These are phyloP conservation scores for Phellopilus nigrolimitatus DNA, from an alignment of 1,284 basidiomycete genomes.

Conservation along the genomic window DNA sequence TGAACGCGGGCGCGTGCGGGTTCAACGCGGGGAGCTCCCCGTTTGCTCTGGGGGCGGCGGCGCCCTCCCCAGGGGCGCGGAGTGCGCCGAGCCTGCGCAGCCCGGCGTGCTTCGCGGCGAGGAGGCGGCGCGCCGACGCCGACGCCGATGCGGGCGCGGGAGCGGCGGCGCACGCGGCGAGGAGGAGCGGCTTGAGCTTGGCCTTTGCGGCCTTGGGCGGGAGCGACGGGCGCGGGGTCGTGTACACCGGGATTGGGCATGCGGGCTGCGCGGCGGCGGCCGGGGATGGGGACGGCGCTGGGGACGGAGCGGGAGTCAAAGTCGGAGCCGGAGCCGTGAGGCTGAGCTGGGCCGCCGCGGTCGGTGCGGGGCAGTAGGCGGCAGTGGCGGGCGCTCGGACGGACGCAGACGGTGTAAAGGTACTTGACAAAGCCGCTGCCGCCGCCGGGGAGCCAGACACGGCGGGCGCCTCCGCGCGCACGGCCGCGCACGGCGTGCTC, in stretches of 20 bases:
- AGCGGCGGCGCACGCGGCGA: not conserved
- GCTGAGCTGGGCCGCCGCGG: too few relatives aligned
- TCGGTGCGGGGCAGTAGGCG: not conserved
- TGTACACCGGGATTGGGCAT: conserved; percentile 15
- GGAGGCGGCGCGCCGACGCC: not conserved
- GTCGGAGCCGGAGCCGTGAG: not conserved
- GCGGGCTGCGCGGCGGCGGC: not conserved
- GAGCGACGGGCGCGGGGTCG: conserved; percentile 10
- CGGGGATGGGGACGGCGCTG: not conserved
- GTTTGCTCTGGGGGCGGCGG: not conserved
- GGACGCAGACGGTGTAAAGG: too few relatives aligned
- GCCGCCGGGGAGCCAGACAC: too few relatives aligned
- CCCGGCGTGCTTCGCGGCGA: not conserved
- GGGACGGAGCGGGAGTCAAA: not conserved
- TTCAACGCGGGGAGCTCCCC: conserved; percentile 3
- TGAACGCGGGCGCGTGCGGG: conserved; percentile 11
- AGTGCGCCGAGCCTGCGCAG: not conserved
- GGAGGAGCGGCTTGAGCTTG: conserved; percentile 17
- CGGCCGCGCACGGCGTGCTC: not conserved
- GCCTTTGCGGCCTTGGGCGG: conserved; percentile 14
- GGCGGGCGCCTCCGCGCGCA: not conserved
- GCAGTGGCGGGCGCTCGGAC: not conserved
- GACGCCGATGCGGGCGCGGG: not conserved
- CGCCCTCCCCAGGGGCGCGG: not conserved
- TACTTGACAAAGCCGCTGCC: too few relatives aligned